A percentile compares a stretch with the other conserved stretches of the same genome.
Evolutionary conservation across 768 basidiomycete species (phyloP).

Genomic region (Leccinum sublutescens): DNA sequence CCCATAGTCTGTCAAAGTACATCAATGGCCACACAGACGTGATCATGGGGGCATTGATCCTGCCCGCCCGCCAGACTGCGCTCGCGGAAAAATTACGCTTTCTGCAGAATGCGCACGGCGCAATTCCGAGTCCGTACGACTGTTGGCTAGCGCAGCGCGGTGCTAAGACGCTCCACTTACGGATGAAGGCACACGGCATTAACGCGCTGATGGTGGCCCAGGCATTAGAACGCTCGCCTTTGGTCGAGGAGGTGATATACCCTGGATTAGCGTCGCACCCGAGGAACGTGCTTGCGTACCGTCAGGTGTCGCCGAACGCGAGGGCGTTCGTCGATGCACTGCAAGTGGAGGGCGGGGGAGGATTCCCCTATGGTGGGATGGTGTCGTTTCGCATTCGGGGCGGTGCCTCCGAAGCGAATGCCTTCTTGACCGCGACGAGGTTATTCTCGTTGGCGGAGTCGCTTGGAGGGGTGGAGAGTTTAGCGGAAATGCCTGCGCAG

Average conservation of each 20-base stretch:
- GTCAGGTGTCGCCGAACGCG: slow-evolving; percentile 67
- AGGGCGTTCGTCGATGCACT: slow-evolving; percentile 53
- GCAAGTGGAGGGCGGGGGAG: slow-evolving; percentile 34
- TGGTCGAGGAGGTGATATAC: slow-evolving; percentile 83
- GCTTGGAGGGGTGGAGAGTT: slow-evolving; percentile 88
- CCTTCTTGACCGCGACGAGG: slow-evolving; percentile 61
- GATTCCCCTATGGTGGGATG: slow-evolving; percentile 92
- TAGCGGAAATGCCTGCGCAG: slow-evolving; percentile 80
- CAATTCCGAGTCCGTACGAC: slow-evolving; percentile 78
- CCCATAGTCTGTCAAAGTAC: slow-evolving; percentile 88
- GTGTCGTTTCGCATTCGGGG: slow-evolving; percentile 65
- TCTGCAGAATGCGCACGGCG: slow-evolving; percentile 87
- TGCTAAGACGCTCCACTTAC: slow-evolving; percentile 85
- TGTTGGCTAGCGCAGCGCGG: slow-evolving; percentile 89
- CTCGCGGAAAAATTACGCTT: slow-evolving; percentile 67
- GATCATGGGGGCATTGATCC: slow-evolving; percentile 81
- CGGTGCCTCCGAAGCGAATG: slow-evolving; percentile 54
- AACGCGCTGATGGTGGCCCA: slow-evolving; percentile 79
- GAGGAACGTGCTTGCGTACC: slow-evolving; percentile 61
- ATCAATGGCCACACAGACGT: slow-evolving; percentile 94
- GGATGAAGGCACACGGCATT: slow-evolving; percentile 82
- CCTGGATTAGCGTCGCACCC: slow-evolving; percentile 74
- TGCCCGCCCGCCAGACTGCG: slow-evolving; percentile 52
- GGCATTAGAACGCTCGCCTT: slow-evolving; percentile 49
- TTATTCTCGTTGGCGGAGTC: slow-evolving; percentile 85